Evolutionary conservation across 352 stramenopile species (phyloP), one percentile per base, ranked within the genome.

Genomic region (Globisporangium perplexum): DNA sequence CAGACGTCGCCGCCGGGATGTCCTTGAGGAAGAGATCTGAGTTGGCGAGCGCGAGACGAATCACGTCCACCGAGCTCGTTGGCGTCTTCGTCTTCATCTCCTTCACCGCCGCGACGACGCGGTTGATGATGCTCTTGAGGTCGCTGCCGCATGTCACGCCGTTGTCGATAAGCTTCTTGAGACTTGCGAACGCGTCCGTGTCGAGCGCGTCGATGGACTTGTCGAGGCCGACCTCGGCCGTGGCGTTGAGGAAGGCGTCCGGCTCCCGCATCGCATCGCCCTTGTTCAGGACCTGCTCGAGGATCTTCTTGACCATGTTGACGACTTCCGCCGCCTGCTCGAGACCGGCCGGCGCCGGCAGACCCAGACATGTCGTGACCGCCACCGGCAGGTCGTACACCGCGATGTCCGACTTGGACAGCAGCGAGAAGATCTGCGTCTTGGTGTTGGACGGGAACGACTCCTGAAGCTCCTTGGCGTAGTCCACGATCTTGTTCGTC

Each of bases 341-440:
- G 7, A 62, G 31, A 6, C 55, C 55, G 0, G n/a, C 30, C 7
- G 55, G 55, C 12, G 33, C 35, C 7, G 53, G 54, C 30, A 72
- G 56, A 12, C 73, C 73, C 14, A 75, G 49, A 31, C 77, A 86
- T 7, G 62, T 70, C 14, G 66, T 59, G 28, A 86, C 77, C 0
- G 71, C 73, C 22, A 65, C 55, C 0, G 77, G 77, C 7, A 86
- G 50, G 55, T 89, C 77, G 28, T 62, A 68, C 18, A 84, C 57
- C 3, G 72, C 71, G 7, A 72, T 71, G 59, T 86, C 74, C 43
- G 73, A 77, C 57, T 89, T 78, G 54, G 64, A 65, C 10, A 89
- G 44, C 35, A 84, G n/a, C 28, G 67, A 52, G 47, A 74, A 10
- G 20, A 86, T 42, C 56, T 86, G 74, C 14, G 74, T 65, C 26